Conservation (phyloP, 805 yeast species). For the Yarrowia keelungensis region DNA sequence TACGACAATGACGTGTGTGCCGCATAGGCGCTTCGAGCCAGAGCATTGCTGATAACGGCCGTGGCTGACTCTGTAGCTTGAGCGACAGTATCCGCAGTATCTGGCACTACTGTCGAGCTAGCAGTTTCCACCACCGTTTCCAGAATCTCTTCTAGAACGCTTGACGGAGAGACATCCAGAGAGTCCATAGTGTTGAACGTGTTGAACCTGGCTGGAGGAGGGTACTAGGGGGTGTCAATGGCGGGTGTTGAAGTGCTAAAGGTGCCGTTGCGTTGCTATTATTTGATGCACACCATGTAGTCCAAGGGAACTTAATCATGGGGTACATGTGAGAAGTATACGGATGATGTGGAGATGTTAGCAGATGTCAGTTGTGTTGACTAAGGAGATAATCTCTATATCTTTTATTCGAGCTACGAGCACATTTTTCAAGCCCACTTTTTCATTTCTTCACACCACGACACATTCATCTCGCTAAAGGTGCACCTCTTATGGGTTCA, state of each 20-base stretch:
- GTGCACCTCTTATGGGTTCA: not conserved
- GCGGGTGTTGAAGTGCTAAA: slow-evolving; percentile 7
- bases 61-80: not conserved
- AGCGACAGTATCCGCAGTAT: not conserved
- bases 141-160: not conserved
- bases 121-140: slow-evolving; percentile 2
- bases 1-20: slow-evolving; percentile 26
- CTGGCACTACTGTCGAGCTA: not conserved
- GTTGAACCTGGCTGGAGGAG: not conserved
- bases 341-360: too few species aligned
- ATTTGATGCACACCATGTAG: slow-evolving; percentile 9
- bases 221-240: not conserved
- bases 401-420: not conserved
- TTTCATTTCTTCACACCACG: too few species aligned
- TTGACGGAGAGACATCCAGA: slow-evolving; percentile 8
- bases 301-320: slow-evolving; percentile 13
- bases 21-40: slow-evolving; percentile 26
- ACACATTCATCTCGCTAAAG: too few species aligned
- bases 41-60: slow-evolving; percentile 4
- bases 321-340: slow-evolving; percentile 13
- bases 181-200: slow-evolving; percentile 13
- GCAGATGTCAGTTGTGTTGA: too few species aligned
- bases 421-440: too few species aligned
- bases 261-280: slow-evolving; percentile 14
- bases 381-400: too few species aligned